phyloP scores from a whole-genome alignment of 2,329 filamentous ascomycete genomes.

The Phyllosticta ampelicida region DNA sequence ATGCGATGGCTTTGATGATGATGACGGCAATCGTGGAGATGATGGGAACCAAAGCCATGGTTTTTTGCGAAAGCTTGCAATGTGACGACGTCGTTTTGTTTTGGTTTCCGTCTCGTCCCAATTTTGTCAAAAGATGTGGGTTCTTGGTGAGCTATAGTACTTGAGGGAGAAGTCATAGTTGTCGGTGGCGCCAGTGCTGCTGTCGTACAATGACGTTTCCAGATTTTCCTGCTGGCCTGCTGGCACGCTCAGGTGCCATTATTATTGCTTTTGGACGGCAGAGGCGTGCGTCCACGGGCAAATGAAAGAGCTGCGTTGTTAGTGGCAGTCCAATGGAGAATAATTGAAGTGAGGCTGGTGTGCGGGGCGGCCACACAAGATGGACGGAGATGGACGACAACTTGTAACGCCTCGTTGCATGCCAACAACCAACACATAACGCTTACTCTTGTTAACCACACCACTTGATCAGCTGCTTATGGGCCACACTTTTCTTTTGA shows the following conservation, averaged over 20 bases:
- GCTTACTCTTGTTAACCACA: background rate
- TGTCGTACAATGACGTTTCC: background rate
- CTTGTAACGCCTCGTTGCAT: background rate
- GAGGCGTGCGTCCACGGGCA: background rate
- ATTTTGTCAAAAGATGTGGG: background rate
- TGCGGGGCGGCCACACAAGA: background rate
- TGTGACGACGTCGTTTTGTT: constrained; percentile 13
- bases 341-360: background rate
- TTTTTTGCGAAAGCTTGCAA: background rate
- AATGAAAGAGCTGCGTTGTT: background rate
- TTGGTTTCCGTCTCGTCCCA: background rate
- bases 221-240: background rate
- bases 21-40: constrained; percentile 10
- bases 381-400: background rate
- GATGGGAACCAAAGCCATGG: constrained; percentile 11
- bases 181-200: background rate
- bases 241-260: too few species aligned
- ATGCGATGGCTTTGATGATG: constrained; percentile 11
- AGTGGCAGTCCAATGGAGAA: background rate
- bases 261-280: background rate
- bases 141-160: background rate
- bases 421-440: background rate
- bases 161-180: background rate
- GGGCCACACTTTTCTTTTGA: background rate
- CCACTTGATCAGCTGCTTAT: background rate